A percentile compares a stretch with the other conserved stretches of the same genome.
These are phyloP conservation scores for Coniferiporia sulphurascens DNA, from an alignment of 1,284 basidiomycete species.

Conservation along the genomic window DNA sequence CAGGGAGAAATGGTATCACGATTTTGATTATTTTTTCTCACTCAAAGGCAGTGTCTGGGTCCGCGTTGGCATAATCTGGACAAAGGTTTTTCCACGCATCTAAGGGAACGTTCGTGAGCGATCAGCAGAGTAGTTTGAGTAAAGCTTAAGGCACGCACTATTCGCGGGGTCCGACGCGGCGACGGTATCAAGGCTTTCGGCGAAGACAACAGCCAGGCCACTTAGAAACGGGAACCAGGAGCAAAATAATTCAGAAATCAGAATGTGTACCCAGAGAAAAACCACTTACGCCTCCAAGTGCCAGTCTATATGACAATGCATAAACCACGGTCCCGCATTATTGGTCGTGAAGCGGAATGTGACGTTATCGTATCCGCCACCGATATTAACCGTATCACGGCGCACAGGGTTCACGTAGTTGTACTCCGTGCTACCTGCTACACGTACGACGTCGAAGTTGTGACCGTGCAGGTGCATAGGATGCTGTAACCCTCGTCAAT, in stretches of 20 bases:
- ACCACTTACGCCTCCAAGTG: constrained; percentile 16
- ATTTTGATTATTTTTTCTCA: not conserved
- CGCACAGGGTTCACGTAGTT: constrained; percentile 36
- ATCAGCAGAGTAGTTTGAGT: not conserved
- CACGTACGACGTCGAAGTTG: constrained; percentile 33
- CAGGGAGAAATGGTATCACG: too few species aligned
- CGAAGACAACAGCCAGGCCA: constrained; percentile 39
- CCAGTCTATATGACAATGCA: constrained; percentile 35
- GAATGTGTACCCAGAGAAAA: constrained; percentile 24
- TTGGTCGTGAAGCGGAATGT: constrained; percentile 43
- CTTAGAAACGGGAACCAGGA: constrained; percentile 26
- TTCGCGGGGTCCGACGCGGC: constrained; percentile 22
- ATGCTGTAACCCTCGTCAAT: constrained; percentile 26
- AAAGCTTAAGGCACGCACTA: constrained; percentile 20
- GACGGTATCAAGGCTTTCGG: constrained; percentile 30
- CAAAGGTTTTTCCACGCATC: constrained; percentile 25
- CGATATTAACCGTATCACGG: constrained; percentile 34
- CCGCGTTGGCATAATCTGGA: constrained; percentile 20
- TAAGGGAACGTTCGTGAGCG: constrained; percentile 11
- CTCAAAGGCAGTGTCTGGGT: constrained; percentile 11
- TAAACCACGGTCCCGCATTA: constrained; percentile 45
- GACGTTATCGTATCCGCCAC: constrained; percentile 27
- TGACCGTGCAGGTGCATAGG: constrained; percentile 44
- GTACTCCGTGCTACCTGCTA: constrained; percentile 22
- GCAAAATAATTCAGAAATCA: constrained; percentile 24